Percentiles rank a stretch among this genome's conserved stretches.
These are phyloP conservation scores for Diutina neorugosa DNA, from an alignment of 1,139 yeast species.

Conservation along the genomic window DNA sequence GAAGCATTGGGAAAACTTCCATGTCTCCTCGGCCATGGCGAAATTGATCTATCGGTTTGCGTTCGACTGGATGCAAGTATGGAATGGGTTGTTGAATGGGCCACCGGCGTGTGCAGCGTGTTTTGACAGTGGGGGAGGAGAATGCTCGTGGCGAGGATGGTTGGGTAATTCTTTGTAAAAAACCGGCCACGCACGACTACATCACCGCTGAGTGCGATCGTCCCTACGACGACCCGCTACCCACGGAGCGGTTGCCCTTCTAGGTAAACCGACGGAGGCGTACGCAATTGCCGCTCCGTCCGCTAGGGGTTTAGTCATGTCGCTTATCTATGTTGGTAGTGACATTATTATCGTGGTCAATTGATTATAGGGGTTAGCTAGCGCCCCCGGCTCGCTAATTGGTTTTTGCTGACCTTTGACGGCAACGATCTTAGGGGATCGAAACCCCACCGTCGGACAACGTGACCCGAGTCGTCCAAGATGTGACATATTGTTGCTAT, in stretches of 20 bases:
- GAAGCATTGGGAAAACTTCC: slow-evolving; percentile 85
- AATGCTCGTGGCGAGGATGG: slow-evolving; percentile 2
- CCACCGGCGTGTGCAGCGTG: background rate
- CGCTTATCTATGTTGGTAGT: background rate
- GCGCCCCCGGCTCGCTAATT: background rate
- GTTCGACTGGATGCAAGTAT: background rate
- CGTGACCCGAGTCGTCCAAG: background rate
- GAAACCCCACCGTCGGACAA: background rate
- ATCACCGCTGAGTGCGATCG: background rate
- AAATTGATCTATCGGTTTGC: background rate
- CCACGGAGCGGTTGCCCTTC: background rate
- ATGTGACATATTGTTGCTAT: background rate
- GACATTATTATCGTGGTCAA: background rate
- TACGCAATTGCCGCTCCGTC: background rate
- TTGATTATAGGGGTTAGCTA: background rate
- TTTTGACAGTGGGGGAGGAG: background rate
- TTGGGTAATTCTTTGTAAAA: background rate
- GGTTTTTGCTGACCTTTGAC: background rate
- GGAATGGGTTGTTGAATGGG: background rate
- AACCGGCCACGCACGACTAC: background rate
- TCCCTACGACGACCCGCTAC: background rate
- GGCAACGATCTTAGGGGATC: background rate
- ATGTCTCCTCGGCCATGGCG: slow-evolving; percentile 19
- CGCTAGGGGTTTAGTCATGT: background rate
- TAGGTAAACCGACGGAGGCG: background rate